Evolutionary conservation across 2,329 filamentous ascomycete species (phyloP), one percentile per base, ranked within the genome.

Genomic region (Botrytis paeoniae): DNA sequence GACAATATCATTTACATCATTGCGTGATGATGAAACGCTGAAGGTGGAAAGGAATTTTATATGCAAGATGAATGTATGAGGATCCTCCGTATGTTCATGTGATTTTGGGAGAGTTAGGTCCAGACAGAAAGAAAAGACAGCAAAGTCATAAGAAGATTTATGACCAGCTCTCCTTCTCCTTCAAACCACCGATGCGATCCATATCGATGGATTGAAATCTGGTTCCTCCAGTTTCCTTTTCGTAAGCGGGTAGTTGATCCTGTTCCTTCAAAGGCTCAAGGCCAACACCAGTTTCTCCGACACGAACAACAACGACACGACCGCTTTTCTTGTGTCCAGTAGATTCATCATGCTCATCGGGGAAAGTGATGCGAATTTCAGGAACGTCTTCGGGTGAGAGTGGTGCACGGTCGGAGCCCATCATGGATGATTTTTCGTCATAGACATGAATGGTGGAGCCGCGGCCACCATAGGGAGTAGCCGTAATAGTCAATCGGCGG

Each of bases 361-460:
- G 96, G 86, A 99, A 98, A 51, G 96, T 98, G 83, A 99, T 97
- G 83, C 95, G 94, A 80, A 99, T 99, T 84, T 98, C 93, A 32
- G 96, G 96, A 41, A 98, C 88, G 77, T 92, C 92, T 82, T 89
- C 93, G n/a, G 92, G 91, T 63, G 92, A 93, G 78, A 92, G 85
- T 35, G 95, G 93, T 25, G 93, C 92, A 74, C 88, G 86, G 45
- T 93, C 92, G 83, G 93, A 93, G 76, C 90, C 87, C 77, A 95
- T 89, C 83, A 97, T 90, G 76, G 89, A 89, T 81, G 91, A 89
- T 83, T 96, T 94, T 82, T 93, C 91, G 79, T 92, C 89, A 81
- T 94, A 92, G 79, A 96, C 89, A 75, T 94, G 88, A 77, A 96
- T 87, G 75, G 93, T 93, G 72, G 90, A 89, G 81, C 89, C 89